Evolutionary conservation across 371 early-diverging fungal species (phyloP), one percentile per base, ranked within the genome.

Genomic region (Mortierella sp.): DNA sequence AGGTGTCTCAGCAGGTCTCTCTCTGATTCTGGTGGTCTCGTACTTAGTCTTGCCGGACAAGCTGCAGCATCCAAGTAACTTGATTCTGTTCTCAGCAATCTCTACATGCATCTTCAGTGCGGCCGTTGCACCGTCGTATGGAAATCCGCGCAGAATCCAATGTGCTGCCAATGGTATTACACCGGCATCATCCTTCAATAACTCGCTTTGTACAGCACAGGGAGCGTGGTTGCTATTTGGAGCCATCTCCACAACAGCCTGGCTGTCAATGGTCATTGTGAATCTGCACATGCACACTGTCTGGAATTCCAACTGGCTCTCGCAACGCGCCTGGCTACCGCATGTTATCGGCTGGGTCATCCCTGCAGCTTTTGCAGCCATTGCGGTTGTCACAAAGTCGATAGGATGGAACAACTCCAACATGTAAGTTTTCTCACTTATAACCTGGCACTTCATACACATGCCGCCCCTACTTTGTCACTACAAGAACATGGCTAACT

Each of bases 241-340:
- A 23, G 84, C 86, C 24, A 72, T 88, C n/a, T 83, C 86, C 19
- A 81, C 85, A 6, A 82, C 84, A 17, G 64, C 83, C 2, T 89
- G 90, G 88, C 78, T 80, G 41, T 78, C 83, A 12, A 83, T 85
- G 34, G 73, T 90, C 48, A 87, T 87, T 57, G n/a, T 84, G 39
- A 88, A 88, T 51, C 64, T 89, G 52, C 90, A 90, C 64, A 41
- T 86, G 30, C 85, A 86, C 50, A 87, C 88, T 4, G 90, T 90
- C 15, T 87, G 87, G 87, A 78, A 85, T 49, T 84, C 84, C 9
- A 82, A 76, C 54, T 81, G 85, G 70, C 78, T 90, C 23, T 79
- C 82, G 27, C 66, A 82, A 32, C 83, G 82, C 41, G 82, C 87
- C 41, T 70, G 73, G 37, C 32, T 83, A 26, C 59, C 87, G 8